Base-by-base conservation (phyloP, 2,329 filamentous ascomycete species). In the Nothopassalora personata region DNA sequence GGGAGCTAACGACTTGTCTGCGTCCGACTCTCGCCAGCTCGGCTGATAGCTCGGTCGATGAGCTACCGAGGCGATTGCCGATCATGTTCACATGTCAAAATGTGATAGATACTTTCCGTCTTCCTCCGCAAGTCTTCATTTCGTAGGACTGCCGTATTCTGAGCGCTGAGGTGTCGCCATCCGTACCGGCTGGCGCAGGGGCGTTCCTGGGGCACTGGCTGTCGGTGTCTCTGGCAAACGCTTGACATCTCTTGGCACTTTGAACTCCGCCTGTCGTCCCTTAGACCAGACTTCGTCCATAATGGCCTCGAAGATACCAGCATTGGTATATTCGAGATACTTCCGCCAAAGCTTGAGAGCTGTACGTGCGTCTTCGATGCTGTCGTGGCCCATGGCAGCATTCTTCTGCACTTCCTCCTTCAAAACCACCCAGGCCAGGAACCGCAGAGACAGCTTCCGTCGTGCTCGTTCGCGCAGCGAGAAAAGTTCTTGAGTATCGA, bases 361-460 rank as follows among this genome's bases (percentile, higher is more conserved):
- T 45, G 93, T 97, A 28, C 89, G 83, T 0, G 94, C 92, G 73
- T 99, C 94, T 74, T 97, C 94, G 66, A 99, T 95, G 10, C 88
- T 93, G 75, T 99, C 94, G 75, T 99, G 95, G 0, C 71, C 71
- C 30, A 64, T 62, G n/a, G 66, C 64, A 0, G 58, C 91, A 65
- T 91, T 89, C 69, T 90, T 83, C 75, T 99, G 95, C 61, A 99
- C 97, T 69, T 93, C 91, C 74, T 97, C 91, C 68, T 91, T 91
- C 46, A 99, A 85, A 8, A 99, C 82, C 55, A 87, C 86, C 88
- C 91, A 96, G 0, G 94, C 92, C 18, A 99, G 77, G 72, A 97
- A 97, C 30, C 93, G 89, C 19, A 99, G 81, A 7, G 89, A 94
- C 1, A 99, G 83, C 71, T 92, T 94, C n/a, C 95, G 86, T 55